Base-by-base conservation (phyloP, 352 stramenopile species). In the Blastocystis sp. region DNA sequence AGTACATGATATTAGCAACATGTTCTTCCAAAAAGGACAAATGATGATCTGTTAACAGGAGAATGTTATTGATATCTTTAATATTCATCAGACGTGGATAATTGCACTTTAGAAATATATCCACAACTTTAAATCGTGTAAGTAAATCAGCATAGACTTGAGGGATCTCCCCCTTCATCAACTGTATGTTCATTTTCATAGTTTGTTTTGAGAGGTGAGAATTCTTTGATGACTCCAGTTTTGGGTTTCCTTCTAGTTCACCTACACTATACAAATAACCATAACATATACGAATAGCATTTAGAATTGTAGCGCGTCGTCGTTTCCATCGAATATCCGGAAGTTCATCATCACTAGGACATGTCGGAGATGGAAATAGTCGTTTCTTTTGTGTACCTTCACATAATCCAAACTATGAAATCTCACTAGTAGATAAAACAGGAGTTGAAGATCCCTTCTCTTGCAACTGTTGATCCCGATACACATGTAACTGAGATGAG, bases 101-200 rank as follows among this genome's bases (percentile, higher is more conserved):
- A 40, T 42, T 42, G 22, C 33, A n/a, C 15, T 22, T 70, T 24
- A 70, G n/a, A 42, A 70, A 70, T 30, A 70, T 35, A 40, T 70
- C 60, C n/a, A 42, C 60, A 6, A 70, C 60, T 2, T 33, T 22
- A 42, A 70, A 70, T n/a, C 60, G 60, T 5, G 33, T 35, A 5
- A 70, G 60, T 24, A 70, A 40, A 42, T 70, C 60, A 3, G 22
- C 7, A 42, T 70, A 70, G 24, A 33, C 15, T 70, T 70, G 60
- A 35, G 60, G 60, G 17, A 70, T 42, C 40, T 70, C 60, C 40
- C 60, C 60, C 3, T 42, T 70, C 60, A 70, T 70, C 3, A 70
- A 24, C n/a, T 70, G 60, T 42, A 70, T 35, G 37, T 70, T 33
- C 60, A 70, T 70, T 42, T 42, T 35, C 33, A 70, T 40, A 35